Evolutionary conservation across 345 rosid genomes (phyloP).

Genomic region (Ceriops decandra): DNA sequence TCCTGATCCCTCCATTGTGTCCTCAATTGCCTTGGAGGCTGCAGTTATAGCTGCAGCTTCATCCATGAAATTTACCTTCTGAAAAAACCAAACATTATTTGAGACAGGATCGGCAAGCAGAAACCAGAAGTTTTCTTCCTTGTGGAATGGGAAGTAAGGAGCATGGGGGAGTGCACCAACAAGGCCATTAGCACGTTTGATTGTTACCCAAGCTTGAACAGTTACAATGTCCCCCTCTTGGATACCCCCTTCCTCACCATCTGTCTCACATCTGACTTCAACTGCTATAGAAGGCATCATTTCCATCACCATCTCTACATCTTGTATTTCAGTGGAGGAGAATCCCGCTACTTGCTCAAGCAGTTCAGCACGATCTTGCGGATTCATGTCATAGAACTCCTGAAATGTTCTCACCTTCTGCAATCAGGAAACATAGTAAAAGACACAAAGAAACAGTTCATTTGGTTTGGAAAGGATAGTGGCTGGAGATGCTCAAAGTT

Average conservation of each 20-base stretch:
- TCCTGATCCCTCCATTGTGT: slow-evolving; percentile 89
- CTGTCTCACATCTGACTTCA: slow-evolving; percentile 89
- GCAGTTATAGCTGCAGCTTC: slow-evolving; percentile 70
- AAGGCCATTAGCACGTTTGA: slow-evolving; percentile 74
- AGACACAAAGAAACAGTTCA: not conserved
- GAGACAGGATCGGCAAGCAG: slow-evolving; percentile 73
- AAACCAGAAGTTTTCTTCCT: slow-evolving; percentile 95
- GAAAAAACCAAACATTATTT: slow-evolving; percentile 87
- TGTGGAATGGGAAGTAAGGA: slow-evolving; percentile 82
- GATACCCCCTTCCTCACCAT: slow-evolving; percentile 96
- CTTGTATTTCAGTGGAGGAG: slow-evolving; percentile 60
- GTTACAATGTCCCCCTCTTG: slow-evolving; percentile 94
- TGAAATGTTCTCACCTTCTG: slow-evolving; percentile 91
- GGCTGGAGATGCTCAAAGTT: not conserved
- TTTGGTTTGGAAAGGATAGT: not conserved
- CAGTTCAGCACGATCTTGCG: slow-evolving; percentile 69
- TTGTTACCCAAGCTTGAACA: slow-evolving; percentile 81
- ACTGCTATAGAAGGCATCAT: slow-evolving; percentile 88
- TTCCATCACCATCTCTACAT: slow-evolving; percentile 74
- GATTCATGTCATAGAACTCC: slow-evolving; percentile 69
- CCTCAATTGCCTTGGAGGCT: slow-evolving; percentile 90
- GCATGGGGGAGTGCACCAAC: slow-evolving; percentile 85
- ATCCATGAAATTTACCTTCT: slow-evolving; percentile 92
- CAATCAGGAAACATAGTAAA: slow-evolving; percentile 23
- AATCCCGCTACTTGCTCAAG: slow-evolving; percentile 79